Evolutionary conservation across 495 filamentous ascomycete species (phyloP).

Genomic region (Hypoxylon rickii): DNA sequence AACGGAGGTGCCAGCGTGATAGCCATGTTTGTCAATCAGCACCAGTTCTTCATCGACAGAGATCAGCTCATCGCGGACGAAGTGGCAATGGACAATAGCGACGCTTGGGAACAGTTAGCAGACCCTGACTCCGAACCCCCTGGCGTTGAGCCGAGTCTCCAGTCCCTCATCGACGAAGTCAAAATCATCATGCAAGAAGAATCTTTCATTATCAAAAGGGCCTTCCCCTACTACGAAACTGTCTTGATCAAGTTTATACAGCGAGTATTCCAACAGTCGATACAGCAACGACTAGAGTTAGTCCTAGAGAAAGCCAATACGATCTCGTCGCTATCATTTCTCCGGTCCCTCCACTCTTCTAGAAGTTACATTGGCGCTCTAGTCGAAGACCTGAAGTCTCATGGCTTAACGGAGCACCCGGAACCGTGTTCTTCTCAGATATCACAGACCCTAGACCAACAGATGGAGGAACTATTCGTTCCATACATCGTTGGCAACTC

Average conservation of each 20-base stretch:
- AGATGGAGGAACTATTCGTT: conserved; percentile 94
- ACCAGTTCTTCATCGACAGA: conserved; percentile 96
- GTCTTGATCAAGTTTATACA: conserved; percentile 91
- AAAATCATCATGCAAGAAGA: conserved; percentile 96
- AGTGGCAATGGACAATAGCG: conserved; percentile 75
- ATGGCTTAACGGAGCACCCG: conserved; percentile 93
- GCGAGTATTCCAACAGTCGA: conserved; percentile 94
- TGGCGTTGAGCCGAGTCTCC: conserved; percentile 87
- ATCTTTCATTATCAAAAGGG: conserved; percentile 90
- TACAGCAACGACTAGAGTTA: conserved; percentile 95
- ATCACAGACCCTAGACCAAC: conserved; percentile 85
- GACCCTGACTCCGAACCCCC: conserved; percentile 92
- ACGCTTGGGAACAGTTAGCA: conserved; percentile 86
- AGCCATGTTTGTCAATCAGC: conserved; percentile 95
- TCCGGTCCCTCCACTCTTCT: conserved; percentile 88
- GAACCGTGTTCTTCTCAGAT: conserved; percentile 88
- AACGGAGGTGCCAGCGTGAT: conserved; percentile 93
- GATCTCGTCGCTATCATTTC: conserved; percentile 87
- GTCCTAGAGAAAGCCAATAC: conserved; percentile 91
- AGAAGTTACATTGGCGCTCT: conserved; percentile 81
- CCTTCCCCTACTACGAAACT: conserved; percentile 94
- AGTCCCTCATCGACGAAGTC: conserved; percentile 90
- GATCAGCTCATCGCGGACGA: conserved; percentile 91
- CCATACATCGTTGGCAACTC: conserved; percentile 93
- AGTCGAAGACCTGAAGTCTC: conserved; percentile 90